Evolutionary conservation across 805 yeast species (phyloP).

Genomic region (Candida parachauliodes): DNA sequence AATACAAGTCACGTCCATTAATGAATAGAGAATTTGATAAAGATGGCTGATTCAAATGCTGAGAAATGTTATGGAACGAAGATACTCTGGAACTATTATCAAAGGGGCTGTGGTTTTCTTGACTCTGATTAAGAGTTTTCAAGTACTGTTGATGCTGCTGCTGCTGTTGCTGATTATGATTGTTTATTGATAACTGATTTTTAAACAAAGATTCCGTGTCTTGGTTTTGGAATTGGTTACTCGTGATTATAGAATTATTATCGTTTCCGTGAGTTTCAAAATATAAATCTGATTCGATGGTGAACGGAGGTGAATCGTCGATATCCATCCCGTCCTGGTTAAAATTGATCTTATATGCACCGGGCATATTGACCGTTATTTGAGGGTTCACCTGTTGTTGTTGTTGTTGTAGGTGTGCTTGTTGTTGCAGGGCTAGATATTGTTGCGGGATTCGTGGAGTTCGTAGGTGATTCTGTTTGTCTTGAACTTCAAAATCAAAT

Average conservation of each 20-base stretch:
- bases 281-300: conserved; percentile 30
- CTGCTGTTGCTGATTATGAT: conserved; percentile 7
- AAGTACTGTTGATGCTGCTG: too few species aligned
- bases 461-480: conserved; percentile 3
- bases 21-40: conserved; percentile 1
- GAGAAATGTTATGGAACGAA: conserved; percentile 8
- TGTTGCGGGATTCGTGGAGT: conserved; percentile 4
- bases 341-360: conserved; percentile 20
- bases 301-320: conserved; percentile 36
- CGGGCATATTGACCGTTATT: conserved; percentile 21
- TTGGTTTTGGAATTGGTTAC: conserved; percentile 6
- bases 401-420: conserved; percentile 1
- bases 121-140: conserved; percentile 5
- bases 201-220: conserved; percentile 10
- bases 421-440: conserved; percentile 1
- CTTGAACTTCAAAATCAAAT: not conserved
- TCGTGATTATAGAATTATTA: conserved; percentile 9
- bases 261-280: conserved; percentile 16
- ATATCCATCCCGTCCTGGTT: conserved; percentile 28
- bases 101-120: conserved; percentile 10
- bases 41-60: not conserved
- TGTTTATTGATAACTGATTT: conserved; percentile 3
- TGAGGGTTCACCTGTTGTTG: conserved; percentile 3
- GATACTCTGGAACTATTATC: conserved; percentile 12
- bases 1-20: conserved; percentile 6